Evolutionary conservation across 441 rosid genomes (phyloP).

Genomic region (Codiaeum variegatum): DNA sequence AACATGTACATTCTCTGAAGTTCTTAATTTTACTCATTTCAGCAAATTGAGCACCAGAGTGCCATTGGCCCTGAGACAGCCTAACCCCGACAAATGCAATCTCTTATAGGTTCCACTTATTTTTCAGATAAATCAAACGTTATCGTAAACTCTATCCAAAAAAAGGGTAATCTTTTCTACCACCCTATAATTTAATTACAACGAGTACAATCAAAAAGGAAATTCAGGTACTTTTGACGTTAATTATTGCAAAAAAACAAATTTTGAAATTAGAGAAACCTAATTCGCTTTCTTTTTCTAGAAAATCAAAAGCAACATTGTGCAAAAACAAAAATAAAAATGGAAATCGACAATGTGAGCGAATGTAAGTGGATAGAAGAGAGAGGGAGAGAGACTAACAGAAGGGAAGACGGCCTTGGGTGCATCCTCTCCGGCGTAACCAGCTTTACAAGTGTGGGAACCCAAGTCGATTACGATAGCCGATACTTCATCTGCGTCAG

Average conservation of each 20-base stretch:
- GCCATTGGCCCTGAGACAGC: neutral
- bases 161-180: neutral
- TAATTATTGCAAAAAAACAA: neutral
- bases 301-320: neutral
- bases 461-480: conserved; percentile 97
- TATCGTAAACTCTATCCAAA: neutral
- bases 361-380: neutral
- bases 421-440: conserved; percentile 99
- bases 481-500: conserved; percentile 86
- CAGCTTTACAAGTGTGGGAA: conserved; percentile 98
- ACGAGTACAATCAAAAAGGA: neutral
- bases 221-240: neutral
- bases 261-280: neutral
- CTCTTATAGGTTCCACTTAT: neutral
- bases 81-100: neutral
- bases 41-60: neutral
- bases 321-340: neutral
- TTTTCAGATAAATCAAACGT: neutral
- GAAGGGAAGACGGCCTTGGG: conserved; percentile 99
- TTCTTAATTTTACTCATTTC: neutral
- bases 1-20: neutral
- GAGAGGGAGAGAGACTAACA: conserved; percentile 39
- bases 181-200: neutral
- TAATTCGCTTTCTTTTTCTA: neutral
- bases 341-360: neutral